phyloP scores from a whole-genome alignment of 768 basidiomycete species.

The Ramaria rubella region DNA sequence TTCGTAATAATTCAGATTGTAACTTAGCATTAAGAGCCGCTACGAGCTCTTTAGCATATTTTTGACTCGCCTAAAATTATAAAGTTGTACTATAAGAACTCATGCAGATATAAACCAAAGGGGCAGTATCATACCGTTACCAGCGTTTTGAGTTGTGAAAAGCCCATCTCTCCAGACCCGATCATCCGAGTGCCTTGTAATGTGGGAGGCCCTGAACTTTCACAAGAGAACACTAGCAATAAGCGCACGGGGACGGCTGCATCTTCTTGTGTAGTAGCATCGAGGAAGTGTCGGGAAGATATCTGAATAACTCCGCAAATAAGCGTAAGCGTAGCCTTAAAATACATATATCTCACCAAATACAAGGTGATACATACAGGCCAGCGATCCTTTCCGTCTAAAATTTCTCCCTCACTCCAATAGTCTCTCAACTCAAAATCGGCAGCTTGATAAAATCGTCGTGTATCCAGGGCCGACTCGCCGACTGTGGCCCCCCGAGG shows the following conservation, averaged over 20 bases:
- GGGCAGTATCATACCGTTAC: conserved; percentile 40
- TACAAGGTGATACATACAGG: conserved; percentile 77
- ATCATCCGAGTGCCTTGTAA: conserved; percentile 61
- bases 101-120: not conserved
- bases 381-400: conserved; percentile 59
- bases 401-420: conserved; percentile 74
- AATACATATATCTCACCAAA: conserved; percentile 42
- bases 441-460: conserved; percentile 42
- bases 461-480: conserved; percentile 41
- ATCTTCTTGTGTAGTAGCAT: conserved; percentile 69
- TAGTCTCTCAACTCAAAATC: conserved; percentile 87
- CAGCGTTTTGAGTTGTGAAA: conserved; percentile 42
- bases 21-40: conserved; percentile 39
- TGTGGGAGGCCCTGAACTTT: conserved; percentile 25
- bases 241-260: conserved; percentile 55
- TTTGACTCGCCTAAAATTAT: conserved; percentile 59
- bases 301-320: conserved; percentile 33
- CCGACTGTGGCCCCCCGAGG: conserved; percentile 40
- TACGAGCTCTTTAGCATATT: conserved; percentile 52
- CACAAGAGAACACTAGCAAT: conserved; percentile 60
- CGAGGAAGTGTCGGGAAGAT: conserved; percentile 59
- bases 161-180: conserved; percentile 54
- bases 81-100: not conserved
- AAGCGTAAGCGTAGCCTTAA: not conserved
- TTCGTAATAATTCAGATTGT: too few species aligned